These are phyloP conservation scores for Aspergillus alliaceus DNA, from an alignment of 2,329 filamentous ascomycete species.

Conservation along the genomic window DNA sequence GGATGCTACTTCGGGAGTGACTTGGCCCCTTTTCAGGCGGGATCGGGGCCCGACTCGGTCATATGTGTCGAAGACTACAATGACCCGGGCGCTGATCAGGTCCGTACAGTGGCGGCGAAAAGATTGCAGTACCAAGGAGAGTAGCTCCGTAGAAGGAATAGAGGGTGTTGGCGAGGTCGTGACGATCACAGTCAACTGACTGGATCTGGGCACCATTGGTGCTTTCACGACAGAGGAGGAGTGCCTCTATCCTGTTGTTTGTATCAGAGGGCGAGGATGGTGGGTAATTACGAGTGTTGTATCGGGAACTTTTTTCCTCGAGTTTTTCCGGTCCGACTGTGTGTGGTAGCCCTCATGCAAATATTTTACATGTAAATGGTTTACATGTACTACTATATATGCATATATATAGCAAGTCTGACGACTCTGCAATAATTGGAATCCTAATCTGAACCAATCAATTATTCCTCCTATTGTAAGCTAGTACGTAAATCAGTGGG, in stretches of 20 bases:
- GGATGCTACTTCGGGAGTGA: neutral
- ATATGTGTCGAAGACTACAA: slow-evolving; percentile 11
- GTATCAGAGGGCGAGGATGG: neutral
- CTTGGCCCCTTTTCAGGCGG: slow-evolving; percentile 8
- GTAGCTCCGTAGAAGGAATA: slow-evolving; percentile 3
- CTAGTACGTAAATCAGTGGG: too few relatives aligned
- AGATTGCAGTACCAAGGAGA: slow-evolving; percentile 5
- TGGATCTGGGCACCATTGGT: slow-evolving; percentile 1
- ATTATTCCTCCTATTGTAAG: too few relatives aligned
- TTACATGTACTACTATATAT: too few relatives aligned
- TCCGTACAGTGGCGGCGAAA: slow-evolving; percentile 4
- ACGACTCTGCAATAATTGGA: too few relatives aligned
- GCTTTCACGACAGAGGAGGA: neutral
- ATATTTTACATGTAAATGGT: too few relatives aligned
- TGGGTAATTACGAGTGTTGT: too few relatives aligned
- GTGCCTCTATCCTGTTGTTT: neutral
- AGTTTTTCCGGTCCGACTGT: neutral
- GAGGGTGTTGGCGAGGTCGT: slow-evolving; percentile 10
- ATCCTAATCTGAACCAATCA: too few relatives aligned
- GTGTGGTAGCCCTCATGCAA: too few relatives aligned
- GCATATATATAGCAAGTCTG: too few relatives aligned
- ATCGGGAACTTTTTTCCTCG: neutral
- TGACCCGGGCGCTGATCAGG: slow-evolving; percentile 2
- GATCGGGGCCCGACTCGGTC: neutral
- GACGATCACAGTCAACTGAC: slow-evolving; percentile 9